Percentiles rank a stretch among this genome's conserved stretches.
Conservation (phyloP, 192 early-diverging fungal genomes). For the Coemansia reversa region DNA sequence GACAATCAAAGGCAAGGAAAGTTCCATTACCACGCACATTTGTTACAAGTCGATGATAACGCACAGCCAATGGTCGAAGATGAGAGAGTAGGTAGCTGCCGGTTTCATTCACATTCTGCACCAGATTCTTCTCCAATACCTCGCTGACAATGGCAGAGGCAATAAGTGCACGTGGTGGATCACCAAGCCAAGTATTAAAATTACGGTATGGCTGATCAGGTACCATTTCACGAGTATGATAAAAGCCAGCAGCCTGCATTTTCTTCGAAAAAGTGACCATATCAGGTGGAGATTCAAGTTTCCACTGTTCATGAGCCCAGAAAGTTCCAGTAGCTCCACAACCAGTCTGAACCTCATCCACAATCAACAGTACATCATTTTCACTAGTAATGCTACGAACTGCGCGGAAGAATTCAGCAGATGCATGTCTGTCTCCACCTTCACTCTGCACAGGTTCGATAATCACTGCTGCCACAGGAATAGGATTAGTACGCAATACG, state of each 20-base stretch:
- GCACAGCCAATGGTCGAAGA: slow-evolving; percentile 52
- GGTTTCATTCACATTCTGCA: slow-evolving; percentile 53
- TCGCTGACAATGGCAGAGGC: slow-evolving; percentile 64
- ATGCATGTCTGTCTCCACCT: slow-evolving; percentile 68
- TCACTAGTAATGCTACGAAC: slow-evolving; percentile 60
- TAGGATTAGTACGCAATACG: slow-evolving; percentile 49
- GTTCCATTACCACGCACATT: slow-evolving; percentile 66
- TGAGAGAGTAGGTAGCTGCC: slow-evolving; percentile 60
- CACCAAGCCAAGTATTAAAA: slow-evolving; percentile 80
- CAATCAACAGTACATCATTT: slow-evolving; percentile 65
- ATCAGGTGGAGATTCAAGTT: slow-evolving; percentile 63
- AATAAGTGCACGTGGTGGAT: slow-evolving; percentile 64
- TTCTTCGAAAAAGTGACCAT: slow-evolving; percentile 80
- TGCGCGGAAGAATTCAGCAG: slow-evolving; percentile 63
- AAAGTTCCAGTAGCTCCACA: slow-evolving; percentile 71
- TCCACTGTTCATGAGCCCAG: slow-evolving; percentile 79
- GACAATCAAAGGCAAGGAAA: slow-evolving; percentile 71
- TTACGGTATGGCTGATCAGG: slow-evolving; percentile 65
- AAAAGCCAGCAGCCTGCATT: slow-evolving; percentile 76
- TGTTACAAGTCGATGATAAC: slow-evolving; percentile 51
- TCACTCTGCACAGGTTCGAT: slow-evolving; percentile 75
- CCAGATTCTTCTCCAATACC: slow-evolving; percentile 56
- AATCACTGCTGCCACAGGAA: slow-evolving; percentile 64
- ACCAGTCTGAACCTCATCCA: slow-evolving; percentile 80
- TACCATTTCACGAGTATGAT: slow-evolving; percentile 57